These are phyloP conservation scores for Stygiomarasmius scandens DNA, from an alignment of 1,284 basidiomycete genomes.

Conservation along the genomic window DNA sequence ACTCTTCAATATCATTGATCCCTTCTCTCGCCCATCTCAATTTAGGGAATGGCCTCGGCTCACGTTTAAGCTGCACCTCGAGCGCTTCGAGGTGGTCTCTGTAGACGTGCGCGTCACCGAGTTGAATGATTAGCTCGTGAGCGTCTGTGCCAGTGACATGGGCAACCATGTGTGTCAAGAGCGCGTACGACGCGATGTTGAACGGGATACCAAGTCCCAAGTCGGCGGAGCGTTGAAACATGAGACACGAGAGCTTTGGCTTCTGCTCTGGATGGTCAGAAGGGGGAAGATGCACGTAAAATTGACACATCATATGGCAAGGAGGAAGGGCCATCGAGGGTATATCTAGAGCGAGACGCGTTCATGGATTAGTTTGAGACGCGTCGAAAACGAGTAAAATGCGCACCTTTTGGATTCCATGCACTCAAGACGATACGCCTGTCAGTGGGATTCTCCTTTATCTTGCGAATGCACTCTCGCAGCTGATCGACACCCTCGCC, in stretches of 20 bases:
- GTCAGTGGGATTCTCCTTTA: constrained; percentile 93
- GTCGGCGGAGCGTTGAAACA: constrained; percentile 98
- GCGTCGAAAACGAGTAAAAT: not conserved
- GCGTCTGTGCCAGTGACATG: constrained; percentile 86
- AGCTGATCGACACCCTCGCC: constrained; percentile 96
- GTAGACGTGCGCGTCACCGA: constrained; percentile 98
- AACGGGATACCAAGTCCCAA: constrained; percentile 97
- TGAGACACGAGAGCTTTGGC: constrained; percentile 88
- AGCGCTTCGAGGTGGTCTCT: constrained; percentile 90
- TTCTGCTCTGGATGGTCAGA: constrained; percentile 49
- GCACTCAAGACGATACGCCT: constrained; percentile 94
- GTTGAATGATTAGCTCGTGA: constrained; percentile 88
- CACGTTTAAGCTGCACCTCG: constrained; percentile 77
- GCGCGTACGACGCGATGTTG: constrained; percentile 97
- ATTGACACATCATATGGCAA: constrained; percentile 98
- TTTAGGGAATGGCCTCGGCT: constrained; percentile 85
- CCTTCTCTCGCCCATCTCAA: constrained; percentile 70
- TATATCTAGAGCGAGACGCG: constrained; percentile 62
- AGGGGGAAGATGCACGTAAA: constrained; percentile 88
- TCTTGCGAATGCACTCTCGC: constrained; percentile 85
- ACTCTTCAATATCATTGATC: constrained; percentile 80
- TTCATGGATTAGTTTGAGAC: not conserved
- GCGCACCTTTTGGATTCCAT: constrained; percentile 94
- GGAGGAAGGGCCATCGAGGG: constrained; percentile 95
- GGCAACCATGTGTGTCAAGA: constrained; percentile 97